Evolutionary conservation across 164 flowering plant genomes (phyloP).

Genomic region (Macadamia integrifolia): DNA sequence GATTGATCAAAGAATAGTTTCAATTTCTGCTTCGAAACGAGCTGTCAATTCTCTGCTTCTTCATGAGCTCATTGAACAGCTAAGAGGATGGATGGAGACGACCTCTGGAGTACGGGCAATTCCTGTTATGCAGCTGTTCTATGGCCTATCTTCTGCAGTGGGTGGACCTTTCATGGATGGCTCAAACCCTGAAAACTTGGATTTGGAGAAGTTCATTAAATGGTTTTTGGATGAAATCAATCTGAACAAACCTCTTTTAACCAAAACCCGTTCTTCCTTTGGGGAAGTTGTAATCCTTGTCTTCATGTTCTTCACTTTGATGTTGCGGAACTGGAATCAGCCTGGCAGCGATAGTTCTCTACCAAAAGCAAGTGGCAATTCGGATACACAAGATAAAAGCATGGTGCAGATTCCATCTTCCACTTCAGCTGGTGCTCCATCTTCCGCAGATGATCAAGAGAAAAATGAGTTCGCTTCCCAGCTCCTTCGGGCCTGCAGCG

Average conservation of each 20-base stretch:
- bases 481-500: constrained; percentile 72
- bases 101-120: constrained; percentile 82
- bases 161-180: constrained; percentile 93
- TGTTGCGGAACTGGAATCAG: constrained; percentile 98
- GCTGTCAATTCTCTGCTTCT: constrained; percentile 87
- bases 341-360: constrained; percentile 71
- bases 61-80: constrained; percentile 72
- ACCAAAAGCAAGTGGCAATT: constrained; percentile 41
- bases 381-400: constrained; percentile 59
- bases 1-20: constrained; percentile 57
- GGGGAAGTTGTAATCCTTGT: constrained; percentile 90
- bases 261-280: constrained; percentile 71
- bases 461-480: constrained; percentile 78
- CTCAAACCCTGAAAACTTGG: constrained; percentile 64
- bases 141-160: constrained; percentile 85
- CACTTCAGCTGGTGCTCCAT: constrained; percentile 25
- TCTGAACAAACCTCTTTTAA: constrained; percentile 53
- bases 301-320: constrained; percentile 95
- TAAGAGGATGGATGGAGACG: constrained; percentile 92
- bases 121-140: constrained; percentile 92
- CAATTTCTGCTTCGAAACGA: constrained; percentile 91
- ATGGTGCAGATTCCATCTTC: constrained; percentile 29
- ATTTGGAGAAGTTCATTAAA: constrained; percentile 70
- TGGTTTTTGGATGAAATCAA: constrained; percentile 95
- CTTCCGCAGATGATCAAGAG: constrained; percentile 54